A percentile compares a stretch with the other conserved stretches of the same genome.
Conservation (phyloP, 768 basidiomycete species). For the Leccinum uliginosum region DNA sequence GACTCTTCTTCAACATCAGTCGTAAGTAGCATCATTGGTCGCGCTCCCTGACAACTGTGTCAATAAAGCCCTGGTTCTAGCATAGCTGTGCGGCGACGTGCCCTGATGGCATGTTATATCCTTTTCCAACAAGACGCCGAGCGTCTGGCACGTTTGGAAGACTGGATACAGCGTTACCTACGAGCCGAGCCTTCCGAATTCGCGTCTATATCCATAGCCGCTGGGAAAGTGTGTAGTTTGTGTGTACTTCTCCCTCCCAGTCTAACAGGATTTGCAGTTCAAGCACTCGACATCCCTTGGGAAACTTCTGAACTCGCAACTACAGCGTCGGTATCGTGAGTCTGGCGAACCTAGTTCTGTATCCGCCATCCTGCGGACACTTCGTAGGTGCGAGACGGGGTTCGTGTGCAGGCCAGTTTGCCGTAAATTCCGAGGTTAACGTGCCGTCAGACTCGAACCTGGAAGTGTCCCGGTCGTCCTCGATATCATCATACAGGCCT, state of each 20-base stretch:
- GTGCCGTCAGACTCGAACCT: constrained; percentile 19
- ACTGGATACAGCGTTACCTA: constrained; percentile 13
- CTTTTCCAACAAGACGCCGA: constrained; percentile 46
- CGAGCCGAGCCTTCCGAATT: constrained; percentile 8
- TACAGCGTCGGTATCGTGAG: constrained; percentile 13
- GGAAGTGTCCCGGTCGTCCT: constrained; percentile 17
- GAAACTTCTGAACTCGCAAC: constrained; percentile 21
- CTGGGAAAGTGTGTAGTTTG: constrained; percentile 21
- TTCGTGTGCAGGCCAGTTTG: constrained; percentile 9
- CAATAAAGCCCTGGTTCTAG: constrained; percentile 33
- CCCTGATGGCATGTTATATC: constrained; percentile 53
- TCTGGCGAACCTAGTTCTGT: constrained; percentile 3
- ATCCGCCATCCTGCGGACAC: constrained; percentile 19
- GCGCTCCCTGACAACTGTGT: background rate
- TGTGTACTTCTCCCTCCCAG: background rate
- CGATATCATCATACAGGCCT: constrained; percentile 24
- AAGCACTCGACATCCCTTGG: constrained; percentile 20
- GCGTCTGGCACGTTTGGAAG: constrained; percentile 40
- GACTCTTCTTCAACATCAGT: constrained; percentile 64
- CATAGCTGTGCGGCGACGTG: constrained; percentile 54
- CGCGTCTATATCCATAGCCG: constrained; percentile 7
- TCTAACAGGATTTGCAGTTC: constrained; percentile 16
- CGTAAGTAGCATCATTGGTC: constrained; percentile 55
- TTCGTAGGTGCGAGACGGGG: constrained; percentile 22
- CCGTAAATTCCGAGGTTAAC: background rate